A percentile compares a stretch with the other conserved stretches of the same genome.
phyloP scores from a whole-genome alignment of 2,329 filamentous ascomycete genomes.

The Bipolaris gigantea region DNA sequence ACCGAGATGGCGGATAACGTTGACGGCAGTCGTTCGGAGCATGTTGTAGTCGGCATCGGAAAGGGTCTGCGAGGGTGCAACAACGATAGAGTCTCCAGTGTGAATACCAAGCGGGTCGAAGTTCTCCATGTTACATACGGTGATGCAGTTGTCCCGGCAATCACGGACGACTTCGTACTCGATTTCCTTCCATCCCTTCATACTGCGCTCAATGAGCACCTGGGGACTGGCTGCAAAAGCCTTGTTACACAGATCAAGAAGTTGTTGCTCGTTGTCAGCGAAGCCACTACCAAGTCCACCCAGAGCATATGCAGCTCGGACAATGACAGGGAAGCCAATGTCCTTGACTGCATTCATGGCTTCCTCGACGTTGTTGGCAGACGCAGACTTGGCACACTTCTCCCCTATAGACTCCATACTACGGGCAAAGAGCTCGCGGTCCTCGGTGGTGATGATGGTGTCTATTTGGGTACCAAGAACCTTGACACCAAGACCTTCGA shows the following conservation, averaged over 20 bases:
- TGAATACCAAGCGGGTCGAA: conserved; percentile 98
- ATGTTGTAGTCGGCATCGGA: conserved; percentile 99
- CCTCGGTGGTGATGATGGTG: conserved; percentile 97
- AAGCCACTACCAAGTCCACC: conserved; percentile 96
- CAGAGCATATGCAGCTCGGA: conserved; percentile 92
- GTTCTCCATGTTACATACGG: conserved; percentile 99
- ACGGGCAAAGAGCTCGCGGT: conserved; percentile 93
- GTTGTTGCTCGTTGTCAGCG: conserved; percentile 80
- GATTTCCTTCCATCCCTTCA: conserved; percentile 99
- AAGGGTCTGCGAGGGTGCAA: conserved; percentile 93
- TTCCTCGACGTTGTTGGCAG: conserved; percentile 85
- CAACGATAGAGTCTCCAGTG: conserved; percentile 96
- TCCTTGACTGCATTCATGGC: conserved; percentile 83
- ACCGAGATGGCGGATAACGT: conserved; percentile 94
- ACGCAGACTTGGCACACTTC: conserved; percentile 96
- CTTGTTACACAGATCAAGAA: conserved; percentile 87
- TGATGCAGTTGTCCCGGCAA: conserved; percentile 96
- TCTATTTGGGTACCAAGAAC: conserved; percentile 96
- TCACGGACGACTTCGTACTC: conserved; percentile 98
- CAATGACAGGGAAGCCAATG: conserved; percentile 96
- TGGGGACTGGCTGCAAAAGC: conserved; percentile 94
- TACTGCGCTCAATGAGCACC: conserved; percentile 93
- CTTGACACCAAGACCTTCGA: conserved; percentile 86
- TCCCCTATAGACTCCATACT: conserved; percentile 99
- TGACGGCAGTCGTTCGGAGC: conserved; percentile 94